Percentiles rank a stretch among this genome's conserved stretches.
Conservation (phyloP, 345 rosid species). For the Passiflora organensis region DNA sequence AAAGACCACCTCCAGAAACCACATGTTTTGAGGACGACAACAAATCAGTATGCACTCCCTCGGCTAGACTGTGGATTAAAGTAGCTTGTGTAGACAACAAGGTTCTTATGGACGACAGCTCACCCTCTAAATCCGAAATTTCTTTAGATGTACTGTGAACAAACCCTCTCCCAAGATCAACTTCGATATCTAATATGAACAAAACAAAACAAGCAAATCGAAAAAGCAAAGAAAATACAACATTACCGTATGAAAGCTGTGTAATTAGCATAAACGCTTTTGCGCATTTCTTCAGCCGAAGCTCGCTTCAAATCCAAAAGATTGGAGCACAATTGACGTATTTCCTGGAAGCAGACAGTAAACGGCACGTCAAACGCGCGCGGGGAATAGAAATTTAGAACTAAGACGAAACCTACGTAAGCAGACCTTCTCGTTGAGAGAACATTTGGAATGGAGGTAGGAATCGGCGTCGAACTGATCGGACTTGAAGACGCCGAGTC, state of each 20-base stretch:
- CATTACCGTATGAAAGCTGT: constrained; percentile 87
- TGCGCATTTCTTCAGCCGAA: constrained; percentile 98
- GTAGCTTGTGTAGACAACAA: constrained; percentile 92
- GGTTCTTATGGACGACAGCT: constrained; percentile 85
- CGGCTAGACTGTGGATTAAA: constrained; percentile 82
- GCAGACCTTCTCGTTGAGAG: constrained; percentile 92
- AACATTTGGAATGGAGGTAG: constrained; percentile 88
- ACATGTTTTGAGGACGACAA: constrained; percentile 29
- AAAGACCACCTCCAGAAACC: no score
- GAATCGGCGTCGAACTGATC: constrained; percentile 88
- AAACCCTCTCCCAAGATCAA: not conserved
- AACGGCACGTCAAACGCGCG: not conserved
- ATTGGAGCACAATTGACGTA: constrained; percentile 70
- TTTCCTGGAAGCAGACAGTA: constrained; percentile 46
- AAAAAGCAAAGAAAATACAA: not conserved
- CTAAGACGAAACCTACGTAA: not conserved
- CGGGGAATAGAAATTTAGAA: no score
- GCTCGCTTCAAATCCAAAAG: constrained; percentile 92
- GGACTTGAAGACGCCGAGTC: constrained; percentile 75
- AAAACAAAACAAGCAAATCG: not conserved
- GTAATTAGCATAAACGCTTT: constrained; percentile 94
- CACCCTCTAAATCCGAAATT: constrained; percentile 98
- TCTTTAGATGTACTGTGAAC: constrained; percentile 83
- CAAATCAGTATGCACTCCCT: constrained; percentile 73
- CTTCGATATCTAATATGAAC: not conserved